Conservation (phyloP, 495 filamentous ascomycete species). For the Viridothelium virens region DNA sequence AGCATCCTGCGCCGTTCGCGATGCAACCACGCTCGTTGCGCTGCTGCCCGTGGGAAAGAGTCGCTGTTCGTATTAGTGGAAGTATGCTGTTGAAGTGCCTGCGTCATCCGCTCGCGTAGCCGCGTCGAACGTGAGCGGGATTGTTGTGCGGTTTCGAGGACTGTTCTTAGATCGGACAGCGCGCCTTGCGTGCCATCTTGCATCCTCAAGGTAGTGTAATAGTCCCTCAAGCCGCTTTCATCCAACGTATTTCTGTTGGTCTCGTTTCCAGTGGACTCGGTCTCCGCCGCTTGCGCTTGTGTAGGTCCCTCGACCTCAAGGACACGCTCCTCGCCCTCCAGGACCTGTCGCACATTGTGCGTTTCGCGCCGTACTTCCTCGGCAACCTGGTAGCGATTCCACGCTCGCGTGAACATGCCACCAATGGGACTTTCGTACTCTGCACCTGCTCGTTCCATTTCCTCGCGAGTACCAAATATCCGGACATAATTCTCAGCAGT, state of each 20-base stretch:
- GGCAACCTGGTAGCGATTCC: constrained; percentile 30
- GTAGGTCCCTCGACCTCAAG: constrained; percentile 11
- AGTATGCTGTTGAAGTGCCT: not conserved
- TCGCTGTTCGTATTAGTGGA: not conserved
- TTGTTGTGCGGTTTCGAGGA: not conserved
- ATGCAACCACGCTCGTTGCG: constrained; percentile 3
- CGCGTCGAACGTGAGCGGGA: not conserved
- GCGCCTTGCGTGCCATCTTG: constrained; percentile 21
- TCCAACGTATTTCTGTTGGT: constrained; percentile 9
- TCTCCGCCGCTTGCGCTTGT: constrained; percentile 10
- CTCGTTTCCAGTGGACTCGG: constrained; percentile 15
- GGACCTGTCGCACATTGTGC: constrained; percentile 23
- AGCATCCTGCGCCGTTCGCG: not conserved
- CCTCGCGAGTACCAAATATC: constrained; percentile 37
- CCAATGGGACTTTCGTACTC: constrained; percentile 38
- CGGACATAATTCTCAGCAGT: constrained; percentile 30
- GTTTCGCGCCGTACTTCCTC: constrained; percentile 30
- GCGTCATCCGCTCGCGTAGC: not conserved
- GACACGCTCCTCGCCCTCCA: constrained; percentile 22
- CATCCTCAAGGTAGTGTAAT: constrained; percentile 21
- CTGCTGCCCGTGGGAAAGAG: not conserved
- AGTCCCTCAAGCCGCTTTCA: constrained; percentile 13
- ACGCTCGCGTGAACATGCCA: constrained; percentile 34
- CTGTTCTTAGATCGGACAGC: not conserved
- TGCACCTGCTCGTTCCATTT: constrained; percentile 33